Evolutionary conservation across 257 asterid species (phyloP), one percentile per base, ranked within the genome.

Genomic region (Primulina huaijiensis): DNA sequence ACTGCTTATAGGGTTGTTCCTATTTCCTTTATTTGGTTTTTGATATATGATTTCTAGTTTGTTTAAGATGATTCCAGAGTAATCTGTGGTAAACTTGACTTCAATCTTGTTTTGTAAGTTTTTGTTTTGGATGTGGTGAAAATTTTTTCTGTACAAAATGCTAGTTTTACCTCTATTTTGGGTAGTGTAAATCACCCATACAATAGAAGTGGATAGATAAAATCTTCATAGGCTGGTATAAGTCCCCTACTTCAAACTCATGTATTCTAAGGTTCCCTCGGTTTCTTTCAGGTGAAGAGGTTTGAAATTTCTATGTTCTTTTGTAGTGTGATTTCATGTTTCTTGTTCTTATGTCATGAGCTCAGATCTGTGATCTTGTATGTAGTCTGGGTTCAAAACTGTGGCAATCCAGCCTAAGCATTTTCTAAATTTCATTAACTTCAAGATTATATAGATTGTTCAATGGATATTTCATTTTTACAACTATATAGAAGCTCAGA

Each of bases 301-400:
- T 77, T 58, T 46, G 77, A 62, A 46, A 56, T 73, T 69, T 38
- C 27, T 9, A 19, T 21, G 30, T 52, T 70, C 12, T 76, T 65
- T 72, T 60, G 57, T 11, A 65, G 68, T 72, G 16, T 64, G 61
- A 58, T 67, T 53, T 61, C 27, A 21, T 71, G 76, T 60, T 37
- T 71, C 60, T 14, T 64, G 68, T 60, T 69, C 11, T 61, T 20
- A 31, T 23, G 25, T 34, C 62, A 31, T 25, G 69, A 43, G 62
- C 27, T 60, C 70, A 74, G 87, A 83, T 83, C 85, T 80, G 74
- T 63, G 63, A 71, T 61, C 53, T 37, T 53, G 17, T 43, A 43
- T 69, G 7, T 69, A 56, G 67, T 27, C 30, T 27, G 30, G 30
- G 30, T 27, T 27, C 30, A 31, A 70, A 60, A 21, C 60, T 58